A percentile compares a stretch with the other conserved stretches of the same genome.
phyloP scores from a whole-genome alignment of 2,329 filamentous ascomycete species.

The Pseudogymnoascus sp. region DNA sequence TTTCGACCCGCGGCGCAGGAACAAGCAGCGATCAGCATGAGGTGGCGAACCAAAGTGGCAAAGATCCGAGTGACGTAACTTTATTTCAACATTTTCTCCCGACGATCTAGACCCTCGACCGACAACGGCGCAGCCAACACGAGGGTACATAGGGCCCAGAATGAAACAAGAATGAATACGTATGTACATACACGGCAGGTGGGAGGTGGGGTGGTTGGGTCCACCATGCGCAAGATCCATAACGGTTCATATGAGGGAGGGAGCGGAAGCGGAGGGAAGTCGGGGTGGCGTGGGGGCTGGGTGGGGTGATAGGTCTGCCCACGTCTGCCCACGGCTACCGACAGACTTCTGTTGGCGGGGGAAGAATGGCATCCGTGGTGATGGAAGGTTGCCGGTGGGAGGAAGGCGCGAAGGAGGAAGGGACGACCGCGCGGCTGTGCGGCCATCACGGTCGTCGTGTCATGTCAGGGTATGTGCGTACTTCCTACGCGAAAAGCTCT shows the following conservation, averaged over 20 bases:
- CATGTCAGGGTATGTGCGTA: neutral
- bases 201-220: neutral
- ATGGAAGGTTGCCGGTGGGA: neutral
- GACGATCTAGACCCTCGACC: neutral
- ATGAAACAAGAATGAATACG: neutral
- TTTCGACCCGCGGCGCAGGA: slow-evolving; percentile 1
- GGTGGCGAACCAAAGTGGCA: neutral
- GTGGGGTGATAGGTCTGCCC: neutral
- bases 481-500: neutral
- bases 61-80: slow-evolving; percentile 5
- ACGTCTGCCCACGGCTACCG: neutral
- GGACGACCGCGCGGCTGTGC: neutral
- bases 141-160: neutral
- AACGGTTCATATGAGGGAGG: neutral
- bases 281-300: neutral
- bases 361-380: neutral
- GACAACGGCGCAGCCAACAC: neutral
- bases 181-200: neutral
- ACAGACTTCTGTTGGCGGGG: neutral
- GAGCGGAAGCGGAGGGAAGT: neutral
- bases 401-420: neutral
- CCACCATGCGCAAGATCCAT: neutral
- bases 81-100: neutral
- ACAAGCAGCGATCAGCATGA: neutral
- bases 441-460: neutral